These are phyloP conservation scores for Pseudozyma hubeiensis DNA, from an alignment of 1,284 basidiomycete species.

Conservation along the genomic window DNA sequence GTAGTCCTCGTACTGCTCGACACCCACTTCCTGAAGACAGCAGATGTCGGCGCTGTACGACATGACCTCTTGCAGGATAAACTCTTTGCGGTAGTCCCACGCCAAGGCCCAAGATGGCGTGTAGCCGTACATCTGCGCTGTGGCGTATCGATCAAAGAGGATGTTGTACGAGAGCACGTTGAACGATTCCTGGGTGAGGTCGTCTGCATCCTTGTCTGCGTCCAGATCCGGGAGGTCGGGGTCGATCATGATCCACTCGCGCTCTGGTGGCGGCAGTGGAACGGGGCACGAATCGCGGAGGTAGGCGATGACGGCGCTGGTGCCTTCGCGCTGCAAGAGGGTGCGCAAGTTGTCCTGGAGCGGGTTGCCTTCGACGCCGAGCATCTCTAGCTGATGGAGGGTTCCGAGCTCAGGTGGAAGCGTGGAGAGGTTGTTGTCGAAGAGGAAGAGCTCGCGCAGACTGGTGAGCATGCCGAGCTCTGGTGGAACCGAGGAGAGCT, in stretches of 20 bases:
- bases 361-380: constrained; percentile 97
- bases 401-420: constrained; percentile 90
- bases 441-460: constrained; percentile 91
- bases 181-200: constrained; percentile 74
- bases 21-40: constrained; percentile 91
- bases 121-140: constrained; percentile 91
- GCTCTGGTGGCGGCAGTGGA: constrained; percentile 83
- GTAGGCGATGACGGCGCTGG: constrained; percentile 84
- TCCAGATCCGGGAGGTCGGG: constrained; percentile 74
- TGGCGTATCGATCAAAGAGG: constrained; percentile 90
- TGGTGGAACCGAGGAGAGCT: constrained; percentile 80
- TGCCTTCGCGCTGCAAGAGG: constrained; percentile 92
- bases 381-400: constrained; percentile 89
- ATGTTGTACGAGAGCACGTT: constrained; percentile 93
- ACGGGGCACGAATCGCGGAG: constrained; percentile 88
- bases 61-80: constrained; percentile 88
- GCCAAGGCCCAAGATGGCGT: constrained; percentile 94
- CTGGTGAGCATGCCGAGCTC: constrained; percentile 92
- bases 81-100: constrained; percentile 93
- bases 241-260: constrained; percentile 83
- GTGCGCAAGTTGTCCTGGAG: constrained; percentile 81
- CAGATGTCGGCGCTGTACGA: constrained; percentile 88
- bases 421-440: constrained; percentile 89
- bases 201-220: constrained; percentile 46
- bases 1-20: constrained; percentile 91